Base-by-base conservation (phyloP, 768 basidiomycete species). In the Gelatoporia subvermispora region DNA sequence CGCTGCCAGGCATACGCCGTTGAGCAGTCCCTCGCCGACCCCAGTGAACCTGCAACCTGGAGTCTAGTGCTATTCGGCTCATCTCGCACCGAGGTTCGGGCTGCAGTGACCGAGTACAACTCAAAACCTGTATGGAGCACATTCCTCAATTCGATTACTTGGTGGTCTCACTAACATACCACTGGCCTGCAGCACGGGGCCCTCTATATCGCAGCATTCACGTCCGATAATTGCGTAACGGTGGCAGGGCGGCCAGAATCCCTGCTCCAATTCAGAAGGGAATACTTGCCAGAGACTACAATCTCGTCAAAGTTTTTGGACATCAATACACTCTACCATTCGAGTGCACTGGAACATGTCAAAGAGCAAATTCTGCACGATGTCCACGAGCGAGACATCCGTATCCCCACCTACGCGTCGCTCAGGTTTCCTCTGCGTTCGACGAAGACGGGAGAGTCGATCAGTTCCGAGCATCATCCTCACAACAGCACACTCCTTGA, bases 241-340 rank as follows among this genome's bases (percentile, higher is more conserved):
- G 42, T 58, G 16, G 55, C 57, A 9, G 57, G 53, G 2, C 44
- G 41, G 3, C 53, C 57, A 1, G 44, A 50, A 34, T 46, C 45
- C 3, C 39, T 58, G 2, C 23, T 17, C 7, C 16, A 41, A n/a
- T 58, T 55, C 43, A 21, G 47, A 17, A 18, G 17, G 10, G n/a
- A 20, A 3, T 47, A 47, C 43, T 42, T 53, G 15, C 54, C 57
- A 1, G 9, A 31, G 22, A 50, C 3, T 22, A 15, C 43, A 7
- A 22, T 40, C 0, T 2, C 38, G 2, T 41, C 53, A 2, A 47
- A 50, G 9, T 43, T 36, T 34, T 23, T 41, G 3, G n/a, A 37
- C 17, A 58, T 58, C 15, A 35, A 54, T 39, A 34, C 56, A 2
- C 50, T 54, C 20, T 55, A 55, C 35, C 56, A 58, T 34, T 36